Base-by-base conservation (phyloP, 1,284 basidiomycete genomes). In the Fomes fomentarius region DNA sequence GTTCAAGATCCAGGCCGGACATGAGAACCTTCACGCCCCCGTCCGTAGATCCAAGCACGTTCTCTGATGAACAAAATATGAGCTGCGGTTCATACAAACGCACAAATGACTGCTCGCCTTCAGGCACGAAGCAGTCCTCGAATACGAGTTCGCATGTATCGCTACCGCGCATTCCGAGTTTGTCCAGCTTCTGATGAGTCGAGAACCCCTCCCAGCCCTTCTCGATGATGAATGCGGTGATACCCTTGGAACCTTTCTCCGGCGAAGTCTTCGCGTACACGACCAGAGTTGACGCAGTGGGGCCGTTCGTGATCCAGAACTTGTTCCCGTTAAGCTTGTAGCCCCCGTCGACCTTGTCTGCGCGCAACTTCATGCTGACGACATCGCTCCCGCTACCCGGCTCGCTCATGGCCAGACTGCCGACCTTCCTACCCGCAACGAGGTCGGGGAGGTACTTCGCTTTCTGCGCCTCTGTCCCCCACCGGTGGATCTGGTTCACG, bases 281-380 rank as follows among this genome's bases (percentile, higher is more conserved):
- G 19, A 98, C 87, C 25, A 97, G 81, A 0, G 94, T 97, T 11
- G 89, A 91, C 1, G 96, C 92, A 24, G 87, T 78, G 1, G 95
- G 93, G 4, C 94, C 94, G 69, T 98, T 98, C 26, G 96, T 98
- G 69, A 98, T 98, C 93, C 94, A 97, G 74, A 94, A 94, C 72
- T 97, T 98, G 65, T 87, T 93, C 1, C 95, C 95, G 65, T 93
- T 96, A 61, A 97, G 70, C 54, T 80, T 76, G 77, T 85, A 97
- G 38, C 89, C 85, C 35, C 85, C 89, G 17, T 84, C 76, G 31
- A 89, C 80, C 72, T 89, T 89, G 57, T 87, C 85, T 15, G 94
- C 94, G 50, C 80, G 84, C 45, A 94, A 77, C 64, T 79, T 81
- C 96, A 97, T 98, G 65, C 89, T 91, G 21, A 97, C 87, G 21